Evolutionary conservation across 2,329 filamentous ascomycete species (phyloP), one percentile per base, ranked within the genome.

Genomic region (Dichotomopilus funicola): DNA sequence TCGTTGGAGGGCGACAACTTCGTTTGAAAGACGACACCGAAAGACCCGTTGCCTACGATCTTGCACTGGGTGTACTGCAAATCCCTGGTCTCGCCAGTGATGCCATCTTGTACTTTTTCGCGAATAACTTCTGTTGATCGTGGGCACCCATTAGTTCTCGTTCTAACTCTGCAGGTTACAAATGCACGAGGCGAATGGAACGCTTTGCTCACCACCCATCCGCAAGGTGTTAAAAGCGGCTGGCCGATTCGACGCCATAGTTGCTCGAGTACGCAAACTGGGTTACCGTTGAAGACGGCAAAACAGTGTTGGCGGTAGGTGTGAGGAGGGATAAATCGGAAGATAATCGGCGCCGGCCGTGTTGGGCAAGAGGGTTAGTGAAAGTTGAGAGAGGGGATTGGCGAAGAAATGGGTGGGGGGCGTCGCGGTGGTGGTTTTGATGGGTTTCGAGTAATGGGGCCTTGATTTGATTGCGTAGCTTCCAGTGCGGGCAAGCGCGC

Each of bases 41-140:
- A 99, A 38, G 92, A 97, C 64, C 94, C 94, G 76, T 99, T 99
- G 72, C 94, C 94, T 49, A 99, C 94, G 68, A 99, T 97, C 78
- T 99, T 99, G 80, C 92, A 97, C 72, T 97, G 94, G 55, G 94
- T 97, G 74, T 99, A 99, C 72, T 95, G 90, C 75, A 99, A 85
- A 68, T 99, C 94, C 73, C 89, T 87, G 67, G 91, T 95, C 73
- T 99, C 94, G 67, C 94, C 94, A 11, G 94, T 99, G 64, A 96
- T 79, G 71, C 94, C 94, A 80, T 99, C 94, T 74, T 99, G 94
- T 64, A 99, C 94, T 78, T 96, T 97, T 77, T 99, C 94, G 72
- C 91, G 91, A 71, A 99, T 90, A 63, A 97, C 88, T 81, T 99
- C 94, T 97, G 69, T 49, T 64, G 19, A 27, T 27, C 19, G 19